Conservation (phyloP, 495 filamentous ascomycete genomes). For the Geoglossum glabrum region DNA sequence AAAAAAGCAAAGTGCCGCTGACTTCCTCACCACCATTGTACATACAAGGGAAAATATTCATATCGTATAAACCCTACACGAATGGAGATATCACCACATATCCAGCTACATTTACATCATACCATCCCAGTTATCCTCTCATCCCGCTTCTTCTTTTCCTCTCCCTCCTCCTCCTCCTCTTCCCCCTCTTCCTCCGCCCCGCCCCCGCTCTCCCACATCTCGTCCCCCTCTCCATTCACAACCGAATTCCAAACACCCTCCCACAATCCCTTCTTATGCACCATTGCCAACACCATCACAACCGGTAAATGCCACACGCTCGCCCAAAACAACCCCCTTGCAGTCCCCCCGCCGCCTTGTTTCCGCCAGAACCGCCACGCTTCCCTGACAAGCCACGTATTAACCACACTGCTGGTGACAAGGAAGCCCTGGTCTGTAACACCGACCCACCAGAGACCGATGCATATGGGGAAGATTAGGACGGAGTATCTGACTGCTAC, state of each 20-base stretch:
- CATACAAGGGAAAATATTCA: no score
- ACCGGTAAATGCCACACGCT: constrained; percentile 93
- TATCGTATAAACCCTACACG: no score
- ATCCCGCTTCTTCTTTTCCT: not conserved
- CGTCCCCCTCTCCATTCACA: constrained; percentile 35
- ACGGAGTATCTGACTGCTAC: constrained; percentile 80
- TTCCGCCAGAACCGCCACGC: constrained; percentile 65
- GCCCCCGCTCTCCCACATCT: not conserved
- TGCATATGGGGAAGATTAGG: constrained; percentile 69
- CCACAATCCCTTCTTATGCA: constrained; percentile 91
- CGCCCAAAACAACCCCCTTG: constrained; percentile 83
- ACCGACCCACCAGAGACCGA: constrained; percentile 57
- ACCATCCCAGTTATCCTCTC: no score
- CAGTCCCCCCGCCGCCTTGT: constrained; percentile 60
- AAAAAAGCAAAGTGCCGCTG: no score
- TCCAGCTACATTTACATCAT: no score
- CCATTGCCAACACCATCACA: constrained; percentile 74
- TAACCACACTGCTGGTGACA: constrained; percentile 58
- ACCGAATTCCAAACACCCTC: constrained; percentile 56
- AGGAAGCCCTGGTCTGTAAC: constrained; percentile 83
- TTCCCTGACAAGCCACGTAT: constrained; percentile 68
- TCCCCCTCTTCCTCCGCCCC: not conserved
- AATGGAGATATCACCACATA: no score
- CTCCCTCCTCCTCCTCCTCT: not conserved
- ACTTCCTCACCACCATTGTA: no score